phyloP scores from a whole-genome alignment of 2,329 filamentous ascomycete genomes.

The Botrytis fragariae region DNA sequence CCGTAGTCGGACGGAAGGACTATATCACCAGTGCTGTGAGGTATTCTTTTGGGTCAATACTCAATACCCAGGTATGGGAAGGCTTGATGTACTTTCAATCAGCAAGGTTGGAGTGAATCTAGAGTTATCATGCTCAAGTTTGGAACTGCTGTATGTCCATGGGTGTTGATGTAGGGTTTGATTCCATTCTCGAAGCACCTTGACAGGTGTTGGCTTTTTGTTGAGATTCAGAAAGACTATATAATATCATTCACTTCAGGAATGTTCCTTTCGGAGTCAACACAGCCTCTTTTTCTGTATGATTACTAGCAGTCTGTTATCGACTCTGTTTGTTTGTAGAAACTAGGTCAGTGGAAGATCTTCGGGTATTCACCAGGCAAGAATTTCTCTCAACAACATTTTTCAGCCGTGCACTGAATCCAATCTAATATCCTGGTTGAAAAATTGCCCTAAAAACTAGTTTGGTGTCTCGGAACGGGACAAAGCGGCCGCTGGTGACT shows the following conservation, averaged over 20 bases:
- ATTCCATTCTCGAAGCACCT: background rate
- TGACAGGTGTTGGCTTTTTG: background rate
- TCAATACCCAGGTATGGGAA: background rate
- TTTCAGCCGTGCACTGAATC: background rate
- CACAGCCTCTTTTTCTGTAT: background rate
- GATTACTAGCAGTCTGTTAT: background rate
- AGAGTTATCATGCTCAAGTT: background rate
- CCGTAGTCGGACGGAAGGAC: background rate
- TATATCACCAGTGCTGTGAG: background rate
- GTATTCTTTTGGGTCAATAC: background rate
- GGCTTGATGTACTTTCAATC: background rate
- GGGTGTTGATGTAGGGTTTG: background rate
- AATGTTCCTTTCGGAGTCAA: background rate
- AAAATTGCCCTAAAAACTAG: background rate
- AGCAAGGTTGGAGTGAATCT: background rate
- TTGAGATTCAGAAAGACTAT: background rate
- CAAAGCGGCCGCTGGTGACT: background rate
- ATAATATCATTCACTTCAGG: background rate
- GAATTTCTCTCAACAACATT: background rate
- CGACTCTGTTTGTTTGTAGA: background rate
- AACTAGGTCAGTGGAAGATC: background rate
- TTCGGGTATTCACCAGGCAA: background rate
- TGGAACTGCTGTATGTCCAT: background rate
- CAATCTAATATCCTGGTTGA: background rate
- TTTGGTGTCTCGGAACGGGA: background rate